phyloP scores from a whole-genome alignment of 495 filamentous ascomycete species.

The Eremomyces bilateralis region DNA sequence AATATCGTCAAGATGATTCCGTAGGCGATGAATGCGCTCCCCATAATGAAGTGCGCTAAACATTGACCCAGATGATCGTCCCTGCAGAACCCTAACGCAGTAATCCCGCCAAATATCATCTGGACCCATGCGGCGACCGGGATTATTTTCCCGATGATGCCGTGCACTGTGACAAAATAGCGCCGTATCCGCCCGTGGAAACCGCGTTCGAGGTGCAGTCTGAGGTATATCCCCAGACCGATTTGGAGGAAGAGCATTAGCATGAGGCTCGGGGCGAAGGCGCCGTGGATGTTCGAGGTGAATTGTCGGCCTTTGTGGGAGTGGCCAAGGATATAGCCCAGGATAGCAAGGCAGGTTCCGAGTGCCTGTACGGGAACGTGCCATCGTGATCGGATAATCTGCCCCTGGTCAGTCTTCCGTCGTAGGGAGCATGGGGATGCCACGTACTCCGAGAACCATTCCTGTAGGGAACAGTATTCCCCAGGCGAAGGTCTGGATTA shows the following conservation, averaged over 20 bases:
- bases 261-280: conserved; percentile 61
- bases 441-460: conserved; percentile 78
- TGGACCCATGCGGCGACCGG: conserved; percentile 79
- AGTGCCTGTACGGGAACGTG: conserved; percentile 77
- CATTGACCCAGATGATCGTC: conserved; percentile 87
- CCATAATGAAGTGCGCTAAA: conserved; percentile 96
- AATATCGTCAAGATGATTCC: conserved; percentile 73
- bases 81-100: conserved; percentile 79
- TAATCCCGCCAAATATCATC: conserved; percentile 93
- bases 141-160: conserved; percentile 66
- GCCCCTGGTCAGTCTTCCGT: conserved; percentile 1
- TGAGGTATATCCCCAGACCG: conserved; percentile 65
- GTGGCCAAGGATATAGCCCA: conserved; percentile 84
- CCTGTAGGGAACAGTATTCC: conserved; percentile 82
- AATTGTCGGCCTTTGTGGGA: conserved; percentile 78
- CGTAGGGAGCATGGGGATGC: not conserved
- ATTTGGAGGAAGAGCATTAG: conserved; percentile 57
- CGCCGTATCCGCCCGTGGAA: conserved; percentile 59
- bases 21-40: conserved; percentile 86
- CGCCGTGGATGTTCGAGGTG: conserved; percentile 58
- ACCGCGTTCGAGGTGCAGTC: conserved; percentile 67
- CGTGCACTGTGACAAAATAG: conserved; percentile 49
- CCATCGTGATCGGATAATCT: conserved; percentile 82
- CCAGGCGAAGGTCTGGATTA: conserved; percentile 70
- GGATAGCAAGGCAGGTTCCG: conserved; percentile 49